Evolutionary conservation across 2,329 filamentous ascomycete genomes (phyloP), one percentile per base, ranked within the genome.

Genomic region (Pseudophaeomoniella oleicola): DNA sequence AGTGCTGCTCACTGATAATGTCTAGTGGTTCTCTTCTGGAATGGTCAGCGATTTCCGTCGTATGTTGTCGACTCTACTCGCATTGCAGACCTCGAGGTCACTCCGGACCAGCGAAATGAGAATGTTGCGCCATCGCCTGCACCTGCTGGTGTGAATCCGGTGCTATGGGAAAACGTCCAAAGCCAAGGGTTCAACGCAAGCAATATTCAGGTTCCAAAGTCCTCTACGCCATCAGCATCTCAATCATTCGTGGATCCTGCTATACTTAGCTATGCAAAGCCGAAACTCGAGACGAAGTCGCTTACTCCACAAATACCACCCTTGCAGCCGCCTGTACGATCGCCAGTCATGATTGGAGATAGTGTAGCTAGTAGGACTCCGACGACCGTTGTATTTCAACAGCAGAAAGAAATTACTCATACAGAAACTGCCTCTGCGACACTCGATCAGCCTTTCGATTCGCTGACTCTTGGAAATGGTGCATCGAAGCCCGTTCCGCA

Each of bases 181-280:
- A 27, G 9, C 22, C n/a, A 6, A 27, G 22, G n/a, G n/a, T n/a
- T 27, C 22, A 27, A n/a, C 22, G 22, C 9, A 6, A n/a, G 22
- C 6, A 27, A n/a, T n/a, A 9, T 27, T n/a, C 22, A 27, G n/a
- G 22, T n/a, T 9, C 22, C 6, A 9, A 27, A 9, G 9, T 27
- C 22, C 22, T 34, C 32, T 40, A 47, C 36, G 54, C 60, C 43
- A 46, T 60, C 50, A 19, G 41, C 47, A n/a, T 50, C 49, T 19
- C 52, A 63, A 18, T 49, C 64, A 0, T 85, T 90, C 49, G 69
- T 78, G n/a, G 84, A 92, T 48, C 84, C 84, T 9, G 84, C 84
- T 3, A 92, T 92, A 38, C 54, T 92, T 32, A 86, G 82, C 51
- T 71, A 83, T 52, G 56, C 62, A 6, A 58, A 54, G 41, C 50